These are phyloP conservation scores for Carex scoparia DNA, from an alignment of 176 grass and related monocot species.

Conservation along the genomic window DNA sequence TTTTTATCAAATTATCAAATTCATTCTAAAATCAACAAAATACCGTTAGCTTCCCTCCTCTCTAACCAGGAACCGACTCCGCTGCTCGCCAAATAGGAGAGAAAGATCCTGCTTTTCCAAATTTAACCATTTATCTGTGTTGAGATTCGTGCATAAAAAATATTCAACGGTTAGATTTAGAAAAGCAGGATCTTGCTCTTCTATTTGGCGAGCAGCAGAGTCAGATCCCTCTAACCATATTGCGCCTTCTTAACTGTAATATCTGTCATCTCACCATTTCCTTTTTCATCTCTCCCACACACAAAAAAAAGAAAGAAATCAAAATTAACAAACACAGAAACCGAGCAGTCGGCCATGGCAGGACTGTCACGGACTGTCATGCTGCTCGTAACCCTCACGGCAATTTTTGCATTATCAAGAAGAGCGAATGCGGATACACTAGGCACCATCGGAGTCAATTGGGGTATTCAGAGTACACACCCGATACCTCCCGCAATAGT, in stretches of 20 bases:
- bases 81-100: too few species aligned
- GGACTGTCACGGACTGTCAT: conserved; percentile 26
- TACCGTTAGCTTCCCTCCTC: conserved; percentile 16
- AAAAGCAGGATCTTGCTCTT: too few species aligned
- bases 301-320: not conserved
- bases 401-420: not conserved
- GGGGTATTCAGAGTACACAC: conserved; percentile 71
- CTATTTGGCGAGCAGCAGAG: too few species aligned
- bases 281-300: not conserved
- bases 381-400: not conserved
- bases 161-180: too few species aligned
- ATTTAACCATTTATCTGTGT: too few species aligned
- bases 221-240: not conserved
- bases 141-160: too few species aligned
- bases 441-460: conserved; percentile 59
- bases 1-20: not conserved
- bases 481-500: conserved; percentile 35
- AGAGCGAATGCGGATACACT: not conserved
- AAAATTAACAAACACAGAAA: not conserved
- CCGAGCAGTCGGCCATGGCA: conserved; percentile 26
- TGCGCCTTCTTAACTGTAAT: not conserved
- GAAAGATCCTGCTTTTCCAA: too few species aligned
- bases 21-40: conserved; percentile 7
- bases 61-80: not conserved
- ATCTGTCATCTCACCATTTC: not conserved